Conservation (phyloP, 495 filamentous ascomycete genomes). For the Aspergillus indologenus region DNA sequence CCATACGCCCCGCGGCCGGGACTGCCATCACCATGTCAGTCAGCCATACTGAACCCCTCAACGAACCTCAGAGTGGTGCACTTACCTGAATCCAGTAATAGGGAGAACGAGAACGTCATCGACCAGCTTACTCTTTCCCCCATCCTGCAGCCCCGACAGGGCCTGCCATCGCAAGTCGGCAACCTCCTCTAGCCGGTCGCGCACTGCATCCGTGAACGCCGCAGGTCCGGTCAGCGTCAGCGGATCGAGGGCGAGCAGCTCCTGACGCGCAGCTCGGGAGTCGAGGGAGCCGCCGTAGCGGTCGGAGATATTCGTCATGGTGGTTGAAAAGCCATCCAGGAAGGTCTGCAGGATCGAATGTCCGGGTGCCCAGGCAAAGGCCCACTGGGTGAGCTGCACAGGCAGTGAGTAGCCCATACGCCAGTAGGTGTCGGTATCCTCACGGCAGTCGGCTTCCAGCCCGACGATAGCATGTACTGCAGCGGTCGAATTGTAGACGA, state of each 20-base stretch:
- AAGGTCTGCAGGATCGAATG: conserved; percentile 17
- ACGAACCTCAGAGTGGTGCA: too few relatives aligned
- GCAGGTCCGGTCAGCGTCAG: conserved; percentile 18
- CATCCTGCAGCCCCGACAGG: conserved; percentile 15
- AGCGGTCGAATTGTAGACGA: background rate
- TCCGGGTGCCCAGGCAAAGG: conserved; percentile 16
- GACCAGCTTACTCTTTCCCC: conserved; percentile 14
- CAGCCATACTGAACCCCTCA: background rate
- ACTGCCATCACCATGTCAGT: conserved; percentile 5
- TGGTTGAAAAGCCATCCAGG: conserved; percentile 4
- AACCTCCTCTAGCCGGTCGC: conserved; percentile 2
- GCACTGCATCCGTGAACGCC: conserved; percentile 15
- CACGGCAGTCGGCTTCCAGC: conserved; percentile 19
- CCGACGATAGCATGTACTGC: conserved; percentile 18
- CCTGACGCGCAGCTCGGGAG: background rate
- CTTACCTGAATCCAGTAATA: conserved; percentile 23
- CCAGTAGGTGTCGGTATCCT: conserved; percentile 18
- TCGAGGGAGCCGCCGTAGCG: background rate
- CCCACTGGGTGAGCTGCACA: conserved; percentile 21
- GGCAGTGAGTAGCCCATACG: conserved; percentile 20
- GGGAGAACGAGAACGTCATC: conserved; percentile 21
- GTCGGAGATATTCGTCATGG: conserved; percentile 1
- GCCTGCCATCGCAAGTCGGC: conserved; percentile 19
- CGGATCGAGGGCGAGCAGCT: conserved; percentile 14
- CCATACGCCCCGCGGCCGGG: conserved; percentile 11